phyloP scores from a whole-genome alignment of 1,284 basidiomycete genomes.

The Ustilago nuda region DNA sequence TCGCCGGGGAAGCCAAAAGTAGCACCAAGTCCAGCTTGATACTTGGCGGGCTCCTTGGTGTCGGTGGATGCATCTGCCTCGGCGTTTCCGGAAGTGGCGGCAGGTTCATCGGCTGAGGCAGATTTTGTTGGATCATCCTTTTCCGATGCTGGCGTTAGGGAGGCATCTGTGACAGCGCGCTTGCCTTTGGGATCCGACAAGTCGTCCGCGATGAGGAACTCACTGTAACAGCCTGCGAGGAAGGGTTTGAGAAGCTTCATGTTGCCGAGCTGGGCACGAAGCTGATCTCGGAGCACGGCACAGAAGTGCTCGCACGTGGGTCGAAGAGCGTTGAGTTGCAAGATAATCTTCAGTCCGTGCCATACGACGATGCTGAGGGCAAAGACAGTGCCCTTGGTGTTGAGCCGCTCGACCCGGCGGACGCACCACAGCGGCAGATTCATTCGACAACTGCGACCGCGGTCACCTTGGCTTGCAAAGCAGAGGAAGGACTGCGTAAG shows the following conservation, averaged over 20 bases:
- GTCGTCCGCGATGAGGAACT: slow-evolving; percentile 77
- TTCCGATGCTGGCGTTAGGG: slow-evolving; percentile 28
- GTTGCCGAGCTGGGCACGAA: slow-evolving; percentile 79
- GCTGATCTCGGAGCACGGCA: slow-evolving; percentile 84
- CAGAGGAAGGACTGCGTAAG: slow-evolving; percentile 90
- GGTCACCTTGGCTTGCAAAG: slow-evolving; percentile 90
- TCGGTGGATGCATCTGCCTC: slow-evolving; percentile 16
- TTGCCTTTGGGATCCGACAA: slow-evolving; percentile 71
- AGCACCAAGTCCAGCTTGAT: slow-evolving; percentile 63
- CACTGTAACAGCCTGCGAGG: slow-evolving; percentile 92
- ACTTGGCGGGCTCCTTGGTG: slow-evolving; percentile 35
- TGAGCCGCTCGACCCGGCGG: slow-evolving; percentile 86
- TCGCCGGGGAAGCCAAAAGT: slow-evolving; percentile 69
- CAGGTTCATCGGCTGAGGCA: slow-evolving; percentile 7
- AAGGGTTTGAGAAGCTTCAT: slow-evolving; percentile 96
- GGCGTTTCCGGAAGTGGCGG: slow-evolving; percentile 20
- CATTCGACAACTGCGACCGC: slow-evolving; percentile 82
- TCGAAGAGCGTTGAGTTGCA: slow-evolving; percentile 94
- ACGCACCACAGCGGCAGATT: slow-evolving; percentile 92
- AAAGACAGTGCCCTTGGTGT: slow-evolving; percentile 79
- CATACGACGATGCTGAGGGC: slow-evolving; percentile 92
- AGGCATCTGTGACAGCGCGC: slow-evolving; percentile 27
- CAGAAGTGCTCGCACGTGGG: slow-evolving; percentile 96
- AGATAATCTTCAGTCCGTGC: slow-evolving; percentile 94
- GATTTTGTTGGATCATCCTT: slow-evolving; percentile 13